These are phyloP conservation scores for Knoxia roxburghii DNA, from an alignment of 257 asterid species.

Conservation along the genomic window DNA sequence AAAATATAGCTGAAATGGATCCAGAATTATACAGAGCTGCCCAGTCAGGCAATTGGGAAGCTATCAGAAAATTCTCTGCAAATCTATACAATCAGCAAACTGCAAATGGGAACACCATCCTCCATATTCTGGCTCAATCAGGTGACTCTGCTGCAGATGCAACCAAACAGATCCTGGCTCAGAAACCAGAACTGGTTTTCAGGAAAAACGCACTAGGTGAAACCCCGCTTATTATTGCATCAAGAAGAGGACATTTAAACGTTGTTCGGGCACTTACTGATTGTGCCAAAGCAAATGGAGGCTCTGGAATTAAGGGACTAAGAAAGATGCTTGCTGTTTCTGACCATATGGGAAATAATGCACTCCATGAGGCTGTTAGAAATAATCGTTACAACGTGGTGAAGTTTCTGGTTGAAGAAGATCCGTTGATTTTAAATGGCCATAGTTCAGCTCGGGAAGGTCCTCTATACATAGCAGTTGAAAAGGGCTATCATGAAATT, in stretches of 20 bases:
- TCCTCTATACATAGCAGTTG: slow-evolving; percentile 6
- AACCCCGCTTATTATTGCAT: slow-evolving; percentile 4
- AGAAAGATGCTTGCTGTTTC: neutral
- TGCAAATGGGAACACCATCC: neutral
- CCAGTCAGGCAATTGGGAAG: slow-evolving; percentile 1
- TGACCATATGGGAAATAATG: neutral
- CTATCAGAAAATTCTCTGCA: neutral
- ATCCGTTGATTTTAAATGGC: neutral
- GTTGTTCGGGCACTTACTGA: neutral
- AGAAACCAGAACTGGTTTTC: neutral
- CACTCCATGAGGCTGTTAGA: slow-evolving; percentile 15
- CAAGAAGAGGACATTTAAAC: neutral
- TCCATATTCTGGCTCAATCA: neutral
- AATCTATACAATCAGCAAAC: neutral
- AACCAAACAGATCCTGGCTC: neutral
- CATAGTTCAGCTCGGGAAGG: neutral
- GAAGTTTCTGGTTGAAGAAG: neutral
- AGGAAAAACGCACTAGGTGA: neutral
- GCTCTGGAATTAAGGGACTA: neutral
- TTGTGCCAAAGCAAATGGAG: no score
- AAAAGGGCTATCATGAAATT: neutral
- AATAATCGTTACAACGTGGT: neutral
- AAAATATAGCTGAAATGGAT: no score
- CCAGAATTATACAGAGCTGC: neutral
- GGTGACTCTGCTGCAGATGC: neutral